A percentile compares a stretch with the other conserved stretches of the same genome.
Evolutionary conservation across 106 monocot species (phyloP).

Genomic region (Dendrobium huoshanense): DNA sequence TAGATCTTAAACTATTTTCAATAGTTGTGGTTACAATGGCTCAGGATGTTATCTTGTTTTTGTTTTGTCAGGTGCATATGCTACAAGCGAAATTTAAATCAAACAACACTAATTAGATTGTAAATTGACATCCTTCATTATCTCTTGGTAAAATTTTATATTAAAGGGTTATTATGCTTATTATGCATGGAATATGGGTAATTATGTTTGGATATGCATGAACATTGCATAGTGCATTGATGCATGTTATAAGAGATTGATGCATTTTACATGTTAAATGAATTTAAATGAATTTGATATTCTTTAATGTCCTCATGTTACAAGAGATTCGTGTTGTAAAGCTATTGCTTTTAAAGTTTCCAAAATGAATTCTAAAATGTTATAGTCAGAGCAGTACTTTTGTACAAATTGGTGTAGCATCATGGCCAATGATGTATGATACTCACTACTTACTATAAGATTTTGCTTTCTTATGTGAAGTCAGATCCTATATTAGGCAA

Average conservation of each 20-base stretch:
- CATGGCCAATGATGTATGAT: no score
- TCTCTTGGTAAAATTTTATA: constrained; percentile 63
- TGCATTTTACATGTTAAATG: background rate
- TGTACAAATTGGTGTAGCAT: no score
- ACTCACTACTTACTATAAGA: no score
- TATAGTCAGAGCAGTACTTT: no score
- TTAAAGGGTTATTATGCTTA: background rate
- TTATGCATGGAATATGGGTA: background rate
- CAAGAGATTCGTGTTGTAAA: no score
- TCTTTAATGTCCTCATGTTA: no score
- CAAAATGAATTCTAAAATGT: no score
- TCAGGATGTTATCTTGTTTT: constrained; percentile 39
- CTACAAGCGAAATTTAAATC: constrained; percentile 52
- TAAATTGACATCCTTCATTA: constrained; percentile 54
- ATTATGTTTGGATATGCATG: background rate
- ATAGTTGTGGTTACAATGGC: constrained; percentile 57
- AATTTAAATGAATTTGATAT: background rate
- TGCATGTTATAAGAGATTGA: background rate
- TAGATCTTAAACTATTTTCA: constrained; percentile 52
- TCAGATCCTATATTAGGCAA: no score
- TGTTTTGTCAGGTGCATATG: constrained; percentile 74
- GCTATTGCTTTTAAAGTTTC: no score
- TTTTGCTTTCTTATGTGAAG: no score
- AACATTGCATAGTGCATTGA: background rate
- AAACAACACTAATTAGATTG: constrained; percentile 46